Evolutionary conservation across 495 filamentous ascomycete genomes (phyloP).

Genomic region (Penicillium alfredii): DNA sequence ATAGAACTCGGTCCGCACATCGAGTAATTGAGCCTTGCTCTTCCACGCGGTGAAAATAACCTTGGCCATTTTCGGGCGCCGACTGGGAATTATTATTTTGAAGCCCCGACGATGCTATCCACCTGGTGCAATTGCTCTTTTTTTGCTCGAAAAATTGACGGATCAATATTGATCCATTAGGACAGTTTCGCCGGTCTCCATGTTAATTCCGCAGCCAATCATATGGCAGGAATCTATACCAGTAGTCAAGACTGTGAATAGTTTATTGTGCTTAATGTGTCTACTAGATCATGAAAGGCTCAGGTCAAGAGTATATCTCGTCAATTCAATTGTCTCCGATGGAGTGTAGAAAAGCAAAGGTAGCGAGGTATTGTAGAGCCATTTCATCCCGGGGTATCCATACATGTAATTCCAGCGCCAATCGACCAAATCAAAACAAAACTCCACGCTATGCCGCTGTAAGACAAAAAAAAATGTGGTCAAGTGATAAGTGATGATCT

Average conservation of each 20-base stretch:
- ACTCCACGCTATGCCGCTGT: slow-evolving; percentile 39
- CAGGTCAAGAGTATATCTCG: no score
- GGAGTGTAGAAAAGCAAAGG: not conserved
- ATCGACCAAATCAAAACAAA: slow-evolving; percentile 12
- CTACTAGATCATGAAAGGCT: slow-evolving; percentile 2
- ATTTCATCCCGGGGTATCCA: slow-evolving; percentile 30
- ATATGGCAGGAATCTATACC: no score
- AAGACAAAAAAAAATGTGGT: slow-evolving; percentile 8
- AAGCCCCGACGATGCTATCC: not conserved
- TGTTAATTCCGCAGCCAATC: slow-evolving; percentile 4
- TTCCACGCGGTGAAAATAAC: slow-evolving; percentile 81
- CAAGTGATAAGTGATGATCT: slow-evolving; percentile 8
- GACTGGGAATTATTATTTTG: not conserved
- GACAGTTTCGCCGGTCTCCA: slow-evolving; percentile 11
- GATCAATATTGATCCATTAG: slow-evolving; percentile 12
- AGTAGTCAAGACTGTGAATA: no score
- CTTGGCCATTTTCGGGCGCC: slow-evolving; percentile 53
- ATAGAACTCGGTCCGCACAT: slow-evolving; percentile 64
- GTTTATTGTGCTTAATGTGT: no score
- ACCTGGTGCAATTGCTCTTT: not conserved
- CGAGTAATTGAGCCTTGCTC: slow-evolving; percentile 54
- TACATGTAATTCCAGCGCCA: slow-evolving; percentile 19
- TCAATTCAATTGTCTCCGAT: no score
- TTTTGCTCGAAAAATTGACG: slow-evolving; percentile 14
- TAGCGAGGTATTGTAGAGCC: slow-evolving; percentile 2